These are phyloP conservation scores for Nemania sp. DNA, from an alignment of 2,329 filamentous ascomycete genomes.

Conservation along the genomic window DNA sequence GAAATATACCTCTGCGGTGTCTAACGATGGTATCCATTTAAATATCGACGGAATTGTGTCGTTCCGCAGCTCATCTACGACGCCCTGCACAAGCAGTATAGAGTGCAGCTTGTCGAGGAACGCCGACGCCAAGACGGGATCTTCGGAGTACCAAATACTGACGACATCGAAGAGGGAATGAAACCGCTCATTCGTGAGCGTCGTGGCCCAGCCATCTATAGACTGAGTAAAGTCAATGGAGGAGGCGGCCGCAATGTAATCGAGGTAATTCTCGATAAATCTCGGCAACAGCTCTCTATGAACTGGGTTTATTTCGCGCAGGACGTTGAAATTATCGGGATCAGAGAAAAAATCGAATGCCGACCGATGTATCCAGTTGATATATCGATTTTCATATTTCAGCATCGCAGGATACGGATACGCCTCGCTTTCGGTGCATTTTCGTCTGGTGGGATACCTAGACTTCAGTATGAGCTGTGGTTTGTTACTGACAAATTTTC, in stretches of 20 bases:
- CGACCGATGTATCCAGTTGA: constrained; percentile 20
- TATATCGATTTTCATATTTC: background rate
- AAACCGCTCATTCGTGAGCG: background rate
- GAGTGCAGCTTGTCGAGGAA: background rate
- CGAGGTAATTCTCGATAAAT: background rate
- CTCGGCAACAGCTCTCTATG: background rate
- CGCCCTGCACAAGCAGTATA: background rate
- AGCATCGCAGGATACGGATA: constrained; percentile 12
- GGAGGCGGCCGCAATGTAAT: constrained; percentile 2
- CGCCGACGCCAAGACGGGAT: background rate
- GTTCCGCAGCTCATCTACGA: background rate
- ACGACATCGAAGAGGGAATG: background rate
- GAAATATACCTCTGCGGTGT: background rate
- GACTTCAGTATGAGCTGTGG: background rate
- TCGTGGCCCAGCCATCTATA: too few species aligned
- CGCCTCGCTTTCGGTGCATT: background rate
- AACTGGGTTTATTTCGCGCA: background rate
- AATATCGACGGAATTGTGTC: fast-evolving
- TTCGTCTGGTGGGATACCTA: background rate
- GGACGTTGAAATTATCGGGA: background rate
- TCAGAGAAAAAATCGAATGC: constrained; percentile 18
- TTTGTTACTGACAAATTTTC: background rate
- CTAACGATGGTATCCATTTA: background rate
- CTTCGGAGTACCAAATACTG: background rate
- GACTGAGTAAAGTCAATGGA: background rate